Evolutionary conservation across 2,329 filamentous ascomycete genomes (phyloP), one percentile per base, ranked within the genome.

Genomic region (Amauroascus verrucosus): DNA sequence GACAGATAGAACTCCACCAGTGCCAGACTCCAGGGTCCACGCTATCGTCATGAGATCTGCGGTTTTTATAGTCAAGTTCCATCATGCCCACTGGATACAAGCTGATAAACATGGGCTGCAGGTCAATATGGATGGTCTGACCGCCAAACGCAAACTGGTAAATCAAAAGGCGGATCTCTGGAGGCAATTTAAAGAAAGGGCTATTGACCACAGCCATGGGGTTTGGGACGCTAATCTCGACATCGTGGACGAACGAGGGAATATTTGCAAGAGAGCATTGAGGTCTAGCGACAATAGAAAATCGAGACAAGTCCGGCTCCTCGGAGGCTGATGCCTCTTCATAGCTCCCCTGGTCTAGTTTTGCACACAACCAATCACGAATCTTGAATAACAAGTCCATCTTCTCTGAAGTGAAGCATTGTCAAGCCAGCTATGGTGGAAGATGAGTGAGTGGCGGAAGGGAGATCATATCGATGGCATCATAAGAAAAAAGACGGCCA

Each of bases 121-220:
- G 16, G 9, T 54, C 54, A 20, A 56, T 38, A 22, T 59, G 56
- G 6, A 59, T 11, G 13, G 46, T 43, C 0, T n/a, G 28, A 11
- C 49, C 44, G 11, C 54, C 52, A 48, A 58, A 56, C 2, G 50
- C 49, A 11, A 54, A 20, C 9, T 48, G 20, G 13, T 58, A 46
- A 38, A 64, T 64, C 43, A 60, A 57, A n/a, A 55, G 54, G 6
- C 64, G 62, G 26, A 67, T 51, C 48, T 67, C 63, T 13, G 57
- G 37, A 6, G 64, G 63, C 6, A 66, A 48, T 2, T 33, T 7
- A 45, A 61, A 62, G 18, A 59, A 54, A 20, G 11, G 1, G 20
- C 35, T 49, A 4, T 41, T 47, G 16, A 43, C 33, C 6, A 24
- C 37, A 5, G 50, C 56, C 30, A 13, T 46, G 11, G 33, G 35